A percentile compares a stretch with the other conserved stretches of the same genome.
Evolutionary conservation across 176 grass and related monocot species (phyloP).

Genomic region (Aegilops speltoides): DNA sequence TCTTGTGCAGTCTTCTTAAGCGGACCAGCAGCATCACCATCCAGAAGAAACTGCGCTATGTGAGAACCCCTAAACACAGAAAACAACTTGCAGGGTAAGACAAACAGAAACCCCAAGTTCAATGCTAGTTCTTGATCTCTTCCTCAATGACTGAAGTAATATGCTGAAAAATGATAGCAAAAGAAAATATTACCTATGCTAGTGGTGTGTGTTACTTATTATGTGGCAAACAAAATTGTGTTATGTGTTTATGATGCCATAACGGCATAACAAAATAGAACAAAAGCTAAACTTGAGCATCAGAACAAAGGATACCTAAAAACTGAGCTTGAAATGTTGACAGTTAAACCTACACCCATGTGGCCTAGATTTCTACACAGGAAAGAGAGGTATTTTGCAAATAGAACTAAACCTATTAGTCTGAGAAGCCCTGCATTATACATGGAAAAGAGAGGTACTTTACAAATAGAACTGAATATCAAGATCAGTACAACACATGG

Average conservation of each 20-base stretch:
- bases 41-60: slow-evolving; percentile 70
- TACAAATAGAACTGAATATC: background rate
- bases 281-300: background rate
- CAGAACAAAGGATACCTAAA: background rate
- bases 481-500: background rate
- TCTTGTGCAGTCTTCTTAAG: slow-evolving; percentile 57
- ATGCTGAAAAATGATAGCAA: background rate
- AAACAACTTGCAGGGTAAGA: slow-evolving; percentile 7
- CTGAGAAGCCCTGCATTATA: background rate
- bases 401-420: background rate
- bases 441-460: background rate
- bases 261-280: background rate
- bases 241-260: background rate
- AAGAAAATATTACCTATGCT: background rate
- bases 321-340: background rate
- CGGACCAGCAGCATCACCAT: slow-evolving; percentile 52
- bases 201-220: background rate
- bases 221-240: background rate
- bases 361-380: background rate
- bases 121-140: background rate
- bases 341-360: background rate
- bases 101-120: background rate
- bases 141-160: background rate
- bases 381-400: background rate
- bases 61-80: slow-evolving; percentile 48